A percentile compares a stretch with the other conserved stretches of the same genome.
Evolutionary conservation across 1,139 yeast species (phyloP).

Genomic region (Suhomyces panamericanus): DNA sequence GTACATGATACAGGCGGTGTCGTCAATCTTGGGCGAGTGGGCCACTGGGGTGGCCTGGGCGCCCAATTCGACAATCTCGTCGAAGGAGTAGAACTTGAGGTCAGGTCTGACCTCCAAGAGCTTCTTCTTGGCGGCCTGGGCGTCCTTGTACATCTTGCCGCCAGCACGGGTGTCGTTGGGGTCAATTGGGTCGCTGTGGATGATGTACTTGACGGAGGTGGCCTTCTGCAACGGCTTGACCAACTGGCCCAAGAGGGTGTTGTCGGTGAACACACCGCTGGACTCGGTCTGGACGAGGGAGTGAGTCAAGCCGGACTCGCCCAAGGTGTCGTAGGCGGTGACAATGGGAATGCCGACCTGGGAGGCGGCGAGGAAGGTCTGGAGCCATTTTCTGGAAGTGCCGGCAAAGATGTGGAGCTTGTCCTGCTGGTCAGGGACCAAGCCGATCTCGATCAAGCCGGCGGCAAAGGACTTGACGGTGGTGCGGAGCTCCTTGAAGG

Average conservation of each 20-base stretch:
- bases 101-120: constrained; percentile 74
- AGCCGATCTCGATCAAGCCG: constrained; percentile 76
- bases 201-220: constrained; percentile 59
- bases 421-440: constrained; percentile 60
- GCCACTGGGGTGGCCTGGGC: constrained; percentile 27
- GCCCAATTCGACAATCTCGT: constrained; percentile 71
- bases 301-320: constrained; percentile 87
- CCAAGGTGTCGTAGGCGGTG: constrained; percentile 96
- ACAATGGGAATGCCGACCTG: constrained; percentile 83
- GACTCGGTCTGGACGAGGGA: constrained; percentile 82
- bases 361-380: constrained; percentile 74
- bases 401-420: constrained; percentile 82
- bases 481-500: constrained; percentile 57
- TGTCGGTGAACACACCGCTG: constrained; percentile 79
- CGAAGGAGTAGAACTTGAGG: constrained; percentile 60
- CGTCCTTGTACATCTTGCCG: constrained; percentile 58
- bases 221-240: constrained; percentile 73
- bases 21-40: constrained; percentile 66
- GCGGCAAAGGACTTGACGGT: constrained; percentile 61
- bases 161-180: constrained; percentile 61
- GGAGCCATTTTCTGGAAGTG: constrained; percentile 89
- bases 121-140: constrained; percentile 56
- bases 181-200: constrained; percentile 66
- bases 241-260: constrained; percentile 63
- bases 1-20: constrained; percentile 90